These are phyloP conservation scores for Aspergillus hancockii DNA, from an alignment of 495 filamentous ascomycete species.

Conservation along the genomic window DNA sequence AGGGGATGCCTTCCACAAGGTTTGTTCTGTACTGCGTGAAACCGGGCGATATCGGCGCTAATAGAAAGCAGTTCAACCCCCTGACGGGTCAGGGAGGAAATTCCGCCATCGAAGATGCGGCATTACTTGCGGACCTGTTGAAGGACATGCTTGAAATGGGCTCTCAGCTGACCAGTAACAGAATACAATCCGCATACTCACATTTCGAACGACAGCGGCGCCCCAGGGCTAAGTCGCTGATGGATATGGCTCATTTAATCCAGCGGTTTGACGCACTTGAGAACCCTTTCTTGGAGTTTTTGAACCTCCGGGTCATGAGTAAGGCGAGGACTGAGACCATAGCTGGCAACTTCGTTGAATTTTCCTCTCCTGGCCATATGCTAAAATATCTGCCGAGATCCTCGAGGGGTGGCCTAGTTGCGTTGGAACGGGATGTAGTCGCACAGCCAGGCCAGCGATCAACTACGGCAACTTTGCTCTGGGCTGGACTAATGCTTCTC, in stretches of 20 bases:
- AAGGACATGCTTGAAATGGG: background rate
- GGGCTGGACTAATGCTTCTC: background rate
- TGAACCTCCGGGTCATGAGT: background rate
- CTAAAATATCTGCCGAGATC: background rate
- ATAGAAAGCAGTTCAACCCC: slow-evolving; percentile 22
- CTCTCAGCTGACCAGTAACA: background rate
- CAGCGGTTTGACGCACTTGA: slow-evolving; percentile 2
- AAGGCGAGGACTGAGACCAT: background rate
- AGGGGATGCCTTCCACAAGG: slow-evolving; percentile 21
- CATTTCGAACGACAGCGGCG: background rate
- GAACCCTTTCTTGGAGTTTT: background rate
- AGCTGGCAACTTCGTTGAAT: background rate
- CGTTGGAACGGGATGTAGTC: background rate
- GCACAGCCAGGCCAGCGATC: background rate
- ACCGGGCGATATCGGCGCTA: background rate
- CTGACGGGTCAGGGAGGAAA: slow-evolving; percentile 35
- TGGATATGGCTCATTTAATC: background rate
- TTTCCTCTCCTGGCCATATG: background rate
- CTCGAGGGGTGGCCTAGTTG: background rate
- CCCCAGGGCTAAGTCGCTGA: background rate
- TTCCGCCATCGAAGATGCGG: slow-evolving; percentile 38
- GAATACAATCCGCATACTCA: background rate
- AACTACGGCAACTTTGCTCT: background rate
- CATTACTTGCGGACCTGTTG: slow-evolving; percentile 12
- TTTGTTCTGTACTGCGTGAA: background rate